Evolutionary conservation across 345 rosid genomes (phyloP).

Genomic region (Litchi chinensis): DNA sequence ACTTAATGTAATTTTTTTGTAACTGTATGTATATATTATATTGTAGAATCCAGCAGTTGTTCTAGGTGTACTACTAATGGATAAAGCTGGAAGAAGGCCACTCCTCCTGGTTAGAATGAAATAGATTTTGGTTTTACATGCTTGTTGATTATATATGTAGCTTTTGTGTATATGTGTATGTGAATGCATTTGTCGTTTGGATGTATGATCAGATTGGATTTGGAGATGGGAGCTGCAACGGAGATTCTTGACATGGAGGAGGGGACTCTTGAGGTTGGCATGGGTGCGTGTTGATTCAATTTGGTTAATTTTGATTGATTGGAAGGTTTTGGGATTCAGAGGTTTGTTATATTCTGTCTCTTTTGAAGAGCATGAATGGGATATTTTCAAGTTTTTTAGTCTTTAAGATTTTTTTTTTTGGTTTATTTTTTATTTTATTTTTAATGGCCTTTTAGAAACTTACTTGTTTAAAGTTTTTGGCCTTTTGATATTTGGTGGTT

Average conservation of each 20-base stretch:
- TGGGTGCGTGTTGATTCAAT: constrained; percentile 52
- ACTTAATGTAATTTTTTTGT: too few relatives aligned
- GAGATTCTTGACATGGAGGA: constrained; percentile 56
- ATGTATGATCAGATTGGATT: constrained; percentile 9
- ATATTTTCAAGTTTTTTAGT: not conserved
- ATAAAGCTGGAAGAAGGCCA: too few relatives aligned
- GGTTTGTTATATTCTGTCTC: not conserved
- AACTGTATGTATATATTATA: too few relatives aligned
- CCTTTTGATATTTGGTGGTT: too few relatives aligned
- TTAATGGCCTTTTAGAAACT: too few relatives aligned
- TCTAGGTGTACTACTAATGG: too few relatives aligned
- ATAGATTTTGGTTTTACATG: too few relatives aligned
- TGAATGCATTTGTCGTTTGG: not conserved
- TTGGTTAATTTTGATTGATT: not conserved
- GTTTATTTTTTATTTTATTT: too few relatives aligned
- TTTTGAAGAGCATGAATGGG: not conserved
- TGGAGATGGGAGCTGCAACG: constrained; percentile 49
- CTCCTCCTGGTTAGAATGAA: too few relatives aligned
- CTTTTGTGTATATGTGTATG: not conserved
- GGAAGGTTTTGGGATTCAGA: not conserved
- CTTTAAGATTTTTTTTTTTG: too few relatives aligned
- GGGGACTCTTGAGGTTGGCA: constrained; percentile 85
- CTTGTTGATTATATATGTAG: not conserved
- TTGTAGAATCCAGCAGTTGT: too few relatives aligned
- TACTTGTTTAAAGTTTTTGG: too few relatives aligned